phyloP scores from a whole-genome alignment of 345 rosid genomes.

The Eucalyptus coolabah region DNA sequence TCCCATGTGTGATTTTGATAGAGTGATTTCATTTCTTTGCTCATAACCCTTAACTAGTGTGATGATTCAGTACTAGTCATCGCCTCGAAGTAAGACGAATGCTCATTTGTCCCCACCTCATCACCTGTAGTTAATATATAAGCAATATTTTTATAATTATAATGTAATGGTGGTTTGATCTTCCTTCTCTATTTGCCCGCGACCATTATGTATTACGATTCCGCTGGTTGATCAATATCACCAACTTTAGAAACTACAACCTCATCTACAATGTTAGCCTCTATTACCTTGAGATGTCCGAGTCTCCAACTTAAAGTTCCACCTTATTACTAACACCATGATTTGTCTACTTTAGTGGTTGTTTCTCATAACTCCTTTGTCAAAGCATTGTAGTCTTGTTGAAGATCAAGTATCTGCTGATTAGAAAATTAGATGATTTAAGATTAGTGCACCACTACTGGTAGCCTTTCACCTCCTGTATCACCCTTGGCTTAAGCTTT shows the following conservation, averaged over 20 bases:
- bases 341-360: accelerated
- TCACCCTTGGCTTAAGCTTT: too few species aligned
- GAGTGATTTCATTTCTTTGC: too few species aligned
- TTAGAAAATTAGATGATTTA: too few species aligned
- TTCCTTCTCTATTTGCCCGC: accelerated
- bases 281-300: background rate
- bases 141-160: too few species aligned
- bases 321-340: background rate
- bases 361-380: background rate
- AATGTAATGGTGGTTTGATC: background rate
- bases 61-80: background rate
- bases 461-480: background rate
- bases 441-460: background rate
- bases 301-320: background rate
- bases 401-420: too few species aligned
- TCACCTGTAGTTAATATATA: too few species aligned
- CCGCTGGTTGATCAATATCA: background rate
- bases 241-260: accelerated
- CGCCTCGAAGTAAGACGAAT: accelerated
- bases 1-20: background rate
- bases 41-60: background rate
- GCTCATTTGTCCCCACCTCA: background rate
- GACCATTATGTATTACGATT: background rate
- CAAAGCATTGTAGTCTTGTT: background rate
- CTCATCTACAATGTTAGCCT: too few species aligned